Evolutionary conservation across 352 stramenopile genomes (phyloP).

Genomic region (Pythium sp.): DNA sequence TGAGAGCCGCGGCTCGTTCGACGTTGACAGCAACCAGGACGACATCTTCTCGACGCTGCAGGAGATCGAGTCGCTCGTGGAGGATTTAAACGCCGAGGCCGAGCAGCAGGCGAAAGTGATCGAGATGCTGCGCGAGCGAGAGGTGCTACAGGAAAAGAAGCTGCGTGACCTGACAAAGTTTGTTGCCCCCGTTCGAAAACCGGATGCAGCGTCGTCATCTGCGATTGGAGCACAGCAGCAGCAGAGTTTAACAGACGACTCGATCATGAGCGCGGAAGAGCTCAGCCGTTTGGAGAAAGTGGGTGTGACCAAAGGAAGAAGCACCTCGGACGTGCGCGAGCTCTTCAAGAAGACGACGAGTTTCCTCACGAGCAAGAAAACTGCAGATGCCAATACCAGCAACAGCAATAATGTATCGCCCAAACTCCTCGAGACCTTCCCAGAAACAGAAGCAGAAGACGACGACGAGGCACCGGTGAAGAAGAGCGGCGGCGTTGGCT

Average conservation of each 20-base stretch:
- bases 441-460: not conserved
- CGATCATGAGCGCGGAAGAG: slow-evolving; percentile 16
- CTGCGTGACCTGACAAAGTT: slow-evolving; percentile 28
- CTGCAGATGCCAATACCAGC: not conserved
- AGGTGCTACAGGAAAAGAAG: slow-evolving; percentile 29
- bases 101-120: slow-evolving; percentile 44
- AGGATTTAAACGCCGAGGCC: slow-evolving; percentile 54
- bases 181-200: slow-evolving; percentile 16
- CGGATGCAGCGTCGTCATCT: not conserved
- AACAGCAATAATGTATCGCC: slow-evolving; percentile 3
- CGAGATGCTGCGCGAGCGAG: slow-evolving; percentile 28
- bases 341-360: slow-evolving; percentile 45
- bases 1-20: slow-evolving; percentile 10
- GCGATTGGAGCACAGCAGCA: not conserved
- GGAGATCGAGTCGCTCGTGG: slow-evolving; percentile 40
- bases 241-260: slow-evolving; percentile 16
- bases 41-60: slow-evolving; percentile 32
- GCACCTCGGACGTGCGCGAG: slow-evolving; percentile 40
- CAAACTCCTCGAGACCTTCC: slow-evolving; percentile 7
- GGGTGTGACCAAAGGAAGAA: slow-evolving; percentile 26
- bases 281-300: slow-evolving; percentile 20
- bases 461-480: slow-evolving; percentile 16
- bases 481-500: slow-evolving; percentile 5
- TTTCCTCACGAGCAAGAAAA: slow-evolving; percentile 22
- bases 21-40: slow-evolving; percentile 4